These are phyloP conservation scores for Colletotrichum sp. DNA, from an alignment of 2,329 filamentous ascomycete species.

Conservation along the genomic window DNA sequence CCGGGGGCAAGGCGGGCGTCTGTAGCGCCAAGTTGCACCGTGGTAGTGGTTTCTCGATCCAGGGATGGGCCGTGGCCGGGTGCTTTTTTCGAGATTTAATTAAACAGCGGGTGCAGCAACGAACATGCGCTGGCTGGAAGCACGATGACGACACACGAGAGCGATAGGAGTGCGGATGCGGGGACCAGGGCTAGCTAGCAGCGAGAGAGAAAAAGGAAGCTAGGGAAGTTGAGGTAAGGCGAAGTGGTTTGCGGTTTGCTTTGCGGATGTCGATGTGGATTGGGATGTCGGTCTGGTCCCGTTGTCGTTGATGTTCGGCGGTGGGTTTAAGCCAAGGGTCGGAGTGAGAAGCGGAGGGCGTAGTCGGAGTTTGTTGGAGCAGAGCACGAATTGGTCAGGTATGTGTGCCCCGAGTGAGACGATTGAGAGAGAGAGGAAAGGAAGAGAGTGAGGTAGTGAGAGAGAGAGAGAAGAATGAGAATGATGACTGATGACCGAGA, in stretches of 20 bases:
- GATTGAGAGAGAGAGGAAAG: background rate
- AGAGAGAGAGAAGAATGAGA: background rate
- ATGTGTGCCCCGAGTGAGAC: background rate
- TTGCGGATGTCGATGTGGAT: background rate
- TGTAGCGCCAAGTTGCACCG: slow-evolving; percentile 6
- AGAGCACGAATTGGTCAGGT: background rate
- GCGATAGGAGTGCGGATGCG: background rate
- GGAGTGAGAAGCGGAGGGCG: background rate
- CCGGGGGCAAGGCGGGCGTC: background rate
- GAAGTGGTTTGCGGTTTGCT: background rate
- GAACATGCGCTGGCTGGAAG: background rate
- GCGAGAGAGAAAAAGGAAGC: background rate
- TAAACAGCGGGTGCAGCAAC: slow-evolving; percentile 1
- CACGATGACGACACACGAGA: slow-evolving; percentile 21
- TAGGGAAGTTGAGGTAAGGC: background rate
- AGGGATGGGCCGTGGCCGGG: background rate
- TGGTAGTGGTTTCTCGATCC: background rate
- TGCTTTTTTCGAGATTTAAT: background rate
- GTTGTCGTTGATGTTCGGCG: background rate
- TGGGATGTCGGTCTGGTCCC: background rate
- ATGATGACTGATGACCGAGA: background rate
- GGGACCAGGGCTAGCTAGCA: background rate
- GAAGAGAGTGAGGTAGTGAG: background rate
- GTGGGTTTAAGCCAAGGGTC: background rate
- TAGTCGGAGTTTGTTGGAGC: background rate